Percentiles rank a stretch among this genome's conserved stretches.
Conservation (phyloP, 306 rosid genomes). For the Glycine latifolia region DNA sequence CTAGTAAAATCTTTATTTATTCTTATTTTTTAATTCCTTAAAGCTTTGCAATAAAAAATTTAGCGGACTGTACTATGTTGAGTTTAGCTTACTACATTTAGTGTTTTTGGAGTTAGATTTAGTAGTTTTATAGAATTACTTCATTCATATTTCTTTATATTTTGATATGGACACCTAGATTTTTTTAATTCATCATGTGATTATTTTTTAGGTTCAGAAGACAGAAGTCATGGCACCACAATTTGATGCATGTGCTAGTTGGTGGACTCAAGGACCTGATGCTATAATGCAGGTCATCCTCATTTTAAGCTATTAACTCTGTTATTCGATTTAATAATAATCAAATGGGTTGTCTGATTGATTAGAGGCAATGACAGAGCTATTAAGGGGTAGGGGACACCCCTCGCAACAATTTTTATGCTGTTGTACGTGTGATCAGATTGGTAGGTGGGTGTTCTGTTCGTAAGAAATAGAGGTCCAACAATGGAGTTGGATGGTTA, state of each 20-base stretch:
- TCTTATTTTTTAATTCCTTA: slow-evolving; percentile 3
- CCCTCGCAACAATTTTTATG: no score
- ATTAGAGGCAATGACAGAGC: no score
- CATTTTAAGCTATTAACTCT: slow-evolving; percentile 35
- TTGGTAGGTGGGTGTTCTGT: no score
- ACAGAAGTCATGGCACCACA: slow-evolving; percentile 72
- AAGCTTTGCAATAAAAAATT: background rate
- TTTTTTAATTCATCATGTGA: background rate
- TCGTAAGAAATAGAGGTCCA: no score
- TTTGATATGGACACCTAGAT: background rate
- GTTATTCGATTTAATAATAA: slow-evolving; percentile 25
- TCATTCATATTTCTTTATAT: no score
- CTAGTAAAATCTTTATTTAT: slow-evolving; percentile 30
- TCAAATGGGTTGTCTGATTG: no score
- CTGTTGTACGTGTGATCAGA: no score
- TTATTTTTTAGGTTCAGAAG: slow-evolving; percentile 47
- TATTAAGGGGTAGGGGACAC: no score
- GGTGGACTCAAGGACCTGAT: slow-evolving; percentile 99
- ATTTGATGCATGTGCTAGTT: slow-evolving; percentile 98
- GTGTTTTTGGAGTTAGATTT: slow-evolving; percentile 34
- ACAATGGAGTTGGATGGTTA: no score
- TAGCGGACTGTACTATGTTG: slow-evolving; percentile 23
- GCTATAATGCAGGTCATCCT: slow-evolving; percentile 84
- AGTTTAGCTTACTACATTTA: slow-evolving; percentile 29
- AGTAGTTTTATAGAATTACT: background rate